Evolutionary conservation across 2,329 filamentous ascomycete genomes (phyloP), one percentile per base, ranked within the genome.

Genomic region (Trichoderma simmonsii): DNA sequence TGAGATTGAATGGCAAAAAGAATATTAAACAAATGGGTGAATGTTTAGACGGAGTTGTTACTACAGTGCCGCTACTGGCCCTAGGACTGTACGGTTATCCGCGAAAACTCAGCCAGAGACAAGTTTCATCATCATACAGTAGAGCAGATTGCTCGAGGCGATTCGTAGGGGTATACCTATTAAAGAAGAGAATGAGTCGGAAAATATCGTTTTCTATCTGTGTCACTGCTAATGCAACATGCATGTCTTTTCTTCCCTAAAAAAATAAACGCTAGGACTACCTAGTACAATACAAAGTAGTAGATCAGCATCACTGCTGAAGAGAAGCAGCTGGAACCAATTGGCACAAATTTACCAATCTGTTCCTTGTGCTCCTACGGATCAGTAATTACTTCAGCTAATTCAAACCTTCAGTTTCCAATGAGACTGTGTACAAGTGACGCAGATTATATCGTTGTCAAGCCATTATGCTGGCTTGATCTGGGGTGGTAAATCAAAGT

Each of bases 281-380:
- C 28, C 28, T 28, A 26, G 26, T 26, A 26, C n/a, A n/a, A n/a
- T n/a, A n/a, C n/a, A n/a, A n/a, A 0, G 1, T 48, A 51, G 18
- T 21, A 51, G 43, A 51, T 1, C 15, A 51, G 43, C 43, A 3
- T 21, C 43, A 51, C n/a, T 6, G n/a, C 4, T 51, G 43, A 51
- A 51, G 3, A 51, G 43, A 51, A 51, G 4, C 9, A 12, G n/a
- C 2, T 51, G 43, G 43, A 51, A 21, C 0, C n/a, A n/a, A 3
- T 51, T 21, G 43, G 43, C 0, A 51, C n/a, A 51, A 21, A 0
- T 21, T 51, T 0, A 51, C 18, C n/a, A 51, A 51, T 51, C 43
- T 21, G 9, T n/a, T 12, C 1, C 8, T 21, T 0, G 3, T 12
- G 43, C 4, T 21, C n/a, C 2, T 12, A 6, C 2, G 0, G n/a